phyloP scores from a whole-genome alignment of 108 stramenopile genomes.

The Phaeodactylum tricornutum region DNA sequence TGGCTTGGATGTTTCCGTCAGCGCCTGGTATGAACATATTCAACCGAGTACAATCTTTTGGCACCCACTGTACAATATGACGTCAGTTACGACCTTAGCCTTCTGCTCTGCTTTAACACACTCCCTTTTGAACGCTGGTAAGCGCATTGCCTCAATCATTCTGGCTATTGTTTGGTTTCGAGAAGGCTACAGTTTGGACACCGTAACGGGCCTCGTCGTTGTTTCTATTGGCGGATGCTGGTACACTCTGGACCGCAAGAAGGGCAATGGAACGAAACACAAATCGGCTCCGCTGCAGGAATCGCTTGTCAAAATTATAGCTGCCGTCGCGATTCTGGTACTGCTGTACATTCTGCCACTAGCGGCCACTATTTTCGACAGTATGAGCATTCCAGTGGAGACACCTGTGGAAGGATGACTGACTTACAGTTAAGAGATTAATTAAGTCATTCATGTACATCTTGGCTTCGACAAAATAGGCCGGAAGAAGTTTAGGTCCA shows the following conservation, averaged over 20 bases:
- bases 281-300: too few relatives aligned
- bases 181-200: conserved; percentile 4
- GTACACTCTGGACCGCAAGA: conserved; percentile 17
- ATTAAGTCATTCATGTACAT: too few relatives aligned
- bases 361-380: too few relatives aligned
- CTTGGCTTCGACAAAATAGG: too few relatives aligned
- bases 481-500: too few relatives aligned
- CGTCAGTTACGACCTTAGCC: conserved; percentile 31
- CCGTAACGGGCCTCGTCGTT: conserved; percentile 6
- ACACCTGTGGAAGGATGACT: too few relatives aligned
- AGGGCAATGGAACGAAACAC: too few relatives aligned
- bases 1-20: background rate
- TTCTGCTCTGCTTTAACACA: conserved; percentile 34
- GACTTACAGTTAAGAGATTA: too few relatives aligned
- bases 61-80: conserved; percentile 44
- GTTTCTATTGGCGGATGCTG: conserved; percentile 14
- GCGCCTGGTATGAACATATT: background rate
- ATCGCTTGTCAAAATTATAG: too few relatives aligned
- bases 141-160: conserved; percentile 28
- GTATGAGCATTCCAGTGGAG: too few relatives aligned
- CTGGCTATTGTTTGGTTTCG: conserved; percentile 23
- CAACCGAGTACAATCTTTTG: conserved; percentile 15
- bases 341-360: too few relatives aligned
- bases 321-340: too few relatives aligned
- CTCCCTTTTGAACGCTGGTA: conserved; percentile 45